phyloP scores from a whole-genome alignment of 164 flowering plant genomes.

The Platanus orientalis region DNA sequence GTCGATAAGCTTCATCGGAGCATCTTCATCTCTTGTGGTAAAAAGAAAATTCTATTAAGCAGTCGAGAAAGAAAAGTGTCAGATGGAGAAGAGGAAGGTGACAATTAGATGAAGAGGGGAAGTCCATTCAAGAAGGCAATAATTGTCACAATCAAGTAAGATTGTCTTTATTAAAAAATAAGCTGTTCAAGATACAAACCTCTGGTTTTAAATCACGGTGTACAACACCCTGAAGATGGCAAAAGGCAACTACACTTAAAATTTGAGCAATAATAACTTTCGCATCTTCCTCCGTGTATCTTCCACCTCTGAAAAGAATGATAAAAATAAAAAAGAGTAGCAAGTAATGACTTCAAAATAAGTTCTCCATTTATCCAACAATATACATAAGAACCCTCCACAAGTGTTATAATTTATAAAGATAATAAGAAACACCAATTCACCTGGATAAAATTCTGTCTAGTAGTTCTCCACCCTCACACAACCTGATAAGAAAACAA shows the following conservation, averaged over 20 bases:
- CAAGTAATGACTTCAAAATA: background rate
- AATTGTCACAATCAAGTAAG: too few relatives aligned
- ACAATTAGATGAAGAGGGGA: background rate
- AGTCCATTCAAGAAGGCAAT: conserved; percentile 4
- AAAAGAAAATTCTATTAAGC: conserved; percentile 85
- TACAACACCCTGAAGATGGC: conserved; percentile 91
- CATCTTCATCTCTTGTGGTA: conserved; percentile 70
- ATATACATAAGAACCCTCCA: background rate
- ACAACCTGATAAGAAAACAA: conserved; percentile 48
- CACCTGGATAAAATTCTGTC: conserved; percentile 93
- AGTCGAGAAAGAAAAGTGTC: conserved; percentile 9
- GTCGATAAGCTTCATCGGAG: conserved; percentile 94
- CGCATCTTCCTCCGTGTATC: conserved; percentile 79
- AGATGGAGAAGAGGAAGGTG: background rate
- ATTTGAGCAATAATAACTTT: conserved; percentile 64
- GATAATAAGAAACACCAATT: background rate
- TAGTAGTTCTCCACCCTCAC: conserved; percentile 94
- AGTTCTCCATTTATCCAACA: background rate
- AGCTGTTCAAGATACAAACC: conserved; percentile 47
- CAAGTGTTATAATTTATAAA: background rate
- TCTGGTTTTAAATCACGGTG: conserved; percentile 95
- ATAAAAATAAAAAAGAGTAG: too few relatives aligned
- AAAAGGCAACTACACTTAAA: conserved; percentile 63
- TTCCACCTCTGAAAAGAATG: conserved; percentile 67
- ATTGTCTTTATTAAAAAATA: too few relatives aligned